phyloP scores from a whole-genome alignment of 139 green algal genomes.

The Coelastrella sp. region DNA sequence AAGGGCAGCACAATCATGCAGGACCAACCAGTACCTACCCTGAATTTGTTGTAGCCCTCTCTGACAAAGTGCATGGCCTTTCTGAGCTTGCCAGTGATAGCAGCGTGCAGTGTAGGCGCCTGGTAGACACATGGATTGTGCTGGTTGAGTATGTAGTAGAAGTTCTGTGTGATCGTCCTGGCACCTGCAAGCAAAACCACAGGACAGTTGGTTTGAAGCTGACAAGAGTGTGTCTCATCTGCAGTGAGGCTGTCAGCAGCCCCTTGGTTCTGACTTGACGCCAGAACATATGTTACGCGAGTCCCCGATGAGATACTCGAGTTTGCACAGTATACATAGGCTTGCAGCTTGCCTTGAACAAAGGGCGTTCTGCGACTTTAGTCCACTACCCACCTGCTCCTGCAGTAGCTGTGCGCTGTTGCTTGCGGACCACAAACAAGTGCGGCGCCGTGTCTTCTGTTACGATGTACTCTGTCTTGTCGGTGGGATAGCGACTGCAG shows the following conservation, averaged over 20 bases:
- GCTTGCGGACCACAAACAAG: slow-evolving; percentile 90
- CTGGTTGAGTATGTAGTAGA: slow-evolving; percentile 84
- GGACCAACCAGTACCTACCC: slow-evolving; percentile 20
- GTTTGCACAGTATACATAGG: no score
- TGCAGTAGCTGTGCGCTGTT: slow-evolving; percentile 56
- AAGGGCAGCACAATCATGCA: background rate
- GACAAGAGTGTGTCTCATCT: no score
- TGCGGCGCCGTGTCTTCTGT: slow-evolving; percentile 74
- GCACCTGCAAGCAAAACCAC: background rate
- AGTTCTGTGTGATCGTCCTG: slow-evolving; percentile 45
- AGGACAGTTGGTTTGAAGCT: background rate
- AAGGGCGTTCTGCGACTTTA: no score
- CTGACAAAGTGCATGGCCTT: slow-evolving; percentile 64
- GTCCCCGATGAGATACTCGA: no score
- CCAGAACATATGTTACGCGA: no score
- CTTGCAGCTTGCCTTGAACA: no score
- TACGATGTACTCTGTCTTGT: slow-evolving; percentile 5
- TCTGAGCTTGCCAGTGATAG: slow-evolving; percentile 69
- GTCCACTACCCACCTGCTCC: background rate
- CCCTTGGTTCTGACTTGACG: no score
- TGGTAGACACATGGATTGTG: slow-evolving; percentile 75
- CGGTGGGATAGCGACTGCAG: background rate
- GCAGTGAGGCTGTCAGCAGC: no score
- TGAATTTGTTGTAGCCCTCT: slow-evolving; percentile 60
- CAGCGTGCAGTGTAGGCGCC: slow-evolving; percentile 81